Base-by-base conservation (phyloP, 2,329 filamentous ascomycete genomes). In the Fusarium albidum region DNA sequence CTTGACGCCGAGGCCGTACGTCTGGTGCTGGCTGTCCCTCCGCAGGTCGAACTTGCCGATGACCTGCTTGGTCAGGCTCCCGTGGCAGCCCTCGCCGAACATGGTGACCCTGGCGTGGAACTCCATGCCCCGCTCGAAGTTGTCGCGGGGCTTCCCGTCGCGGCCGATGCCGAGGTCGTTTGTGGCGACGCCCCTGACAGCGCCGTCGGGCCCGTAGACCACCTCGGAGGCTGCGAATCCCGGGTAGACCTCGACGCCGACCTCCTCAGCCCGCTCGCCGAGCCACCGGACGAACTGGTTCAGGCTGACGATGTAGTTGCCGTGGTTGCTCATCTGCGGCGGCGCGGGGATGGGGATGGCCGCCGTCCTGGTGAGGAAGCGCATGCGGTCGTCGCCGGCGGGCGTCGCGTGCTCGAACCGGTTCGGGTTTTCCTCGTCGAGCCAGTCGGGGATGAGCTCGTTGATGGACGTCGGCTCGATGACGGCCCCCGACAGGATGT, bases 231-330 rank as follows among this genome's bases (percentile, higher is more conserved):
- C 95, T 12, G 95, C 93, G 68, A 99, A 99, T 3, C 95, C 95
- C 4, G 95, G 91, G 68, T 98, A 99, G 11, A 99, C 85, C 75
- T 99, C 95, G 25, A 99, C 95, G 27, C 95, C 95, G 26, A 96
- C 71, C 76, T 98, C 95, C 75, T 99, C 95, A n/a, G 95, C 95
- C 40, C 94, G 86, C 72, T 98, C 95, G 41, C 91, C 93, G 3
- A 99, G 81, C 95, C 95, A 99, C 75, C 94, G 96, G 51, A 90
- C 90, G 69, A 99, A 89, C 74, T 98, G 91, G 74, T 96, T 98
- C 68, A 99, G 77, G 69, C 91, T 96, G 69, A 99, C 87, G 64
- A 99, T 99, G 74, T 96, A 98, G 77, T 99, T 99, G 64, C 95
- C 95, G 68, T 96, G 85, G 73, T 99, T 99, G 79, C 93, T 86